These are phyloP conservation scores for Harringtonia lauricola DNA, from an alignment of 2,329 filamentous ascomycete genomes.

Conservation along the genomic window DNA sequence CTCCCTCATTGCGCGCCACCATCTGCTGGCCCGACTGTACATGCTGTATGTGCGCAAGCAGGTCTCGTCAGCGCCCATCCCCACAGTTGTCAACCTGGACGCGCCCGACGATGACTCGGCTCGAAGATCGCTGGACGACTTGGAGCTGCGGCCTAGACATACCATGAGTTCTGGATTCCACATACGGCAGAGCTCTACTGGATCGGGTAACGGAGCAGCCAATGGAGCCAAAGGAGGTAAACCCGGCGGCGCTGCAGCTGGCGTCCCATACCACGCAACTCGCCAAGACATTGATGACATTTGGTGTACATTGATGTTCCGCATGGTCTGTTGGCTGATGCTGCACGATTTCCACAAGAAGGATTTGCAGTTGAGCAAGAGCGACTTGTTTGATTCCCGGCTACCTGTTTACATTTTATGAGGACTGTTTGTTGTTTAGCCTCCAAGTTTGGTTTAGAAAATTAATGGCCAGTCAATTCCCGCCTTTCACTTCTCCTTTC, in stretches of 20 bases:
- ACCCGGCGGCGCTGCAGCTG: not conserved
- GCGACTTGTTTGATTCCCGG: conserved; percentile 40
- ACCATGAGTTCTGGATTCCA: too few relatives aligned
- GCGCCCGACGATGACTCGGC: not conserved
- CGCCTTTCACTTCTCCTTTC: too few relatives aligned
- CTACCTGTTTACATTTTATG: conserved; percentile 40
- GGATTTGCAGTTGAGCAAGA: conserved; percentile 41
- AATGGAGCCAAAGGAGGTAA: not conserved
- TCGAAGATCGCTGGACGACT: too few relatives aligned
- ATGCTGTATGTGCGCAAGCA: conserved; percentile 31
- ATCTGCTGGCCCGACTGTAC: conserved; percentile 40
- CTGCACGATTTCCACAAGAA: conserved; percentile 45
- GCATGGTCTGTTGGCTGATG: conserved; percentile 48
- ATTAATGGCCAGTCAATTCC: too few relatives aligned
- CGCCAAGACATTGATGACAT: conserved; percentile 24
- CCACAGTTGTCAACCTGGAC: not conserved
- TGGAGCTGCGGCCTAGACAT: too few relatives aligned
- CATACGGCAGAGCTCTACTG: too few relatives aligned
- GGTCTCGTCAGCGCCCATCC: conserved; percentile 16
- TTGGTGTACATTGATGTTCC: conserved; percentile 44
- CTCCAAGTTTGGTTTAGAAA: too few relatives aligned
- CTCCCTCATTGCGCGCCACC: conserved; percentile 35
- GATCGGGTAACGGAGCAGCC: too few relatives aligned
- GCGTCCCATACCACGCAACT: not conserved
- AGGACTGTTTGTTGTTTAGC: too few relatives aligned